Evolutionary conservation across 352 stramenopile genomes (phyloP), one percentile per base, ranked within the genome.

Genomic region (Lagenidium giganteum): DNA sequence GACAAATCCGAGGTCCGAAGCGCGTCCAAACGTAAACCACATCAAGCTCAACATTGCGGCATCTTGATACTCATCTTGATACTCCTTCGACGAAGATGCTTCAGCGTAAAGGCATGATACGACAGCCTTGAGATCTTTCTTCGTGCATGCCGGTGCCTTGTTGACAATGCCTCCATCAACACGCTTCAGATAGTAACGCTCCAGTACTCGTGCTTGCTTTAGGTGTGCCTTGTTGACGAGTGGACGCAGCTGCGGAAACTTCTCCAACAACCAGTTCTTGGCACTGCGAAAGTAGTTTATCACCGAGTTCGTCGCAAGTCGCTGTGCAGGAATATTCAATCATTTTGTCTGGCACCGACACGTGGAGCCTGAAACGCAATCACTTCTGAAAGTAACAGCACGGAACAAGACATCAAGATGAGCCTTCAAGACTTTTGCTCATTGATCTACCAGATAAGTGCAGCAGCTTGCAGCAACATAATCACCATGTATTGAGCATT

Each of bases 61-160:
- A n/a, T 56, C 54, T 32, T 63, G 54, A 20, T 57, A 64, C 43
- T 71, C 62, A 18, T 1, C 35, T 31, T 17, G 16, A 9, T 3
- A 37, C n/a, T n/a, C n/a, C n/a, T n/a, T n/a, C n/a, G n/a, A n/a
- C n/a, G n/a, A n/a, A 5, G 17, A 33, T 2, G 51, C 50, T n/a
- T 51, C 39, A 3, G 40, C 14, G 35, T 67, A 71, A 22, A 76
- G 33, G 28, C 57, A 54, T 5, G 17, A 13, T 22, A 55, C 47
- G 28, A 62, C 27, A 14, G 22, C 25, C 22, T 37, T 8, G 23
- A 47, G 21, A 25, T 54, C 44, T 35, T 41, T 13, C 17, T 54
- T 54, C 17, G 21, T 47, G 29, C 46, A 54, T 23, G 36, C 46
- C 3, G 21, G 14, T 12, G 28, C 38, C 42, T 54, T 18, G 21